Evolutionary conservation across 2,329 filamentous ascomycete genomes (phyloP).

Genomic region (Exserohilum rostratum): DNA sequence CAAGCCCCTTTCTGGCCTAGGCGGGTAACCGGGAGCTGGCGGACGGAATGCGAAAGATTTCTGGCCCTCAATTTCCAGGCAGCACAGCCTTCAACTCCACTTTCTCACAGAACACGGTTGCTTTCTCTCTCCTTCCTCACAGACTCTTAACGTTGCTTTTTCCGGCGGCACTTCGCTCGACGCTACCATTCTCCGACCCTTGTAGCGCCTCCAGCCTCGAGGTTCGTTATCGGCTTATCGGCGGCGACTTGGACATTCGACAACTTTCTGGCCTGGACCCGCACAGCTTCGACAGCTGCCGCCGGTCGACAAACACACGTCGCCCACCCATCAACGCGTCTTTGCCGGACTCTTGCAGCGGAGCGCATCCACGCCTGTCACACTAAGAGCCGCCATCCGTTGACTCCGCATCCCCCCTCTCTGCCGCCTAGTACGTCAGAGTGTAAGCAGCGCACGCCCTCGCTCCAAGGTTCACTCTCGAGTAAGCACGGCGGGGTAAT

Average conservation of each 20-base stretch:
- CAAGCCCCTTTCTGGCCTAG: conserved; percentile 32
- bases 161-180: neutral
- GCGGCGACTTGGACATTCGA: conserved; percentile 24
- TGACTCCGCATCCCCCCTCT: conserved; percentile 6
- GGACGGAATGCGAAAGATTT: conserved; percentile 28
- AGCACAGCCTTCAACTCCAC: conserved; percentile 7
- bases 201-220: conserved; percentile 15
- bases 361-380: neutral
- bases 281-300: conserved; percentile 15
- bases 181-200: conserved; percentile 7
- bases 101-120: conserved; percentile 12
- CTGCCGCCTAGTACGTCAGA: conserved; percentile 10
- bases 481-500: conserved; percentile 18
- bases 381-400: neutral
- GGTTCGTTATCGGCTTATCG: conserved; percentile 48
- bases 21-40: conserved; percentile 29
- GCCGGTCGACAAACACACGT: conserved; percentile 1
- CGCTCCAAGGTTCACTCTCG: conserved; percentile 4
- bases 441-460: conserved; percentile 8
- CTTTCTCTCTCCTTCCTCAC: conserved; percentile 1
- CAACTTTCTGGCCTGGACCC: conserved; percentile 33
- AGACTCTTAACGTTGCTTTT: conserved; percentile 1
- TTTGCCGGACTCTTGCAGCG: neutral
- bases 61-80: conserved; percentile 19
- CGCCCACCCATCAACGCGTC: neutral